Base-by-base conservation (phyloP, 495 filamentous ascomycete genomes). In the Penicillium crystallinum region DNA sequence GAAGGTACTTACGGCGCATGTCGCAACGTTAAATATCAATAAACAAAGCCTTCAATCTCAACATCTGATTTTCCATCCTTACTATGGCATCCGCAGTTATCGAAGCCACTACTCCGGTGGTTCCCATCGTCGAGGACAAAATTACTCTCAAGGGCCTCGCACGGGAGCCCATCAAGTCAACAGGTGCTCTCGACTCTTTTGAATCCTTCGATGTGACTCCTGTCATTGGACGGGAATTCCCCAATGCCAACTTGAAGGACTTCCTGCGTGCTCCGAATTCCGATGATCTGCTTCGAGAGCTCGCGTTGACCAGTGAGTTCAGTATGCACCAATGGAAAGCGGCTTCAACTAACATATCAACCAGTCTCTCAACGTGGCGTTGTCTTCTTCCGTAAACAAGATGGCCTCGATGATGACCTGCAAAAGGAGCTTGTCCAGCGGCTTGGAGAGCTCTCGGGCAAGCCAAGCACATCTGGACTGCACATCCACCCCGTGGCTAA, bases 331-430 rank as follows among this genome's bases (percentile, higher is more conserved):
- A 14, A 6, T 0, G 4, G 4, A 17, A 15, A 15, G 34, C 3
- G 3, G 4, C n/a, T 8, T 17, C 6, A 15, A 30, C 10, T 37
- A 14, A 49, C 10, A 29, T 15, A 14, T 1, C 34, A 9, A n/a
- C 4, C 29, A 91, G 88, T 93, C 57, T 91, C 87, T 14, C 82
- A 85, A 56, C 81, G 88, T 0, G 87, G 87, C 3, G 89, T 93
- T 0, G 88, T 91, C 35, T 90, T 90, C 74, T 89, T 93, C 72
- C 85, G 87, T 23, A 77, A 80, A 31, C 88, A 91, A 56, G 79
- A 89, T 63, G 77, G 71, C 46, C 65, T 88, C 7, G 76, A 76
- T 56, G 76, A 86, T 55, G 79, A 84, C 15, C 69, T 82, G 17
- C 83, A 87, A 53, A 91, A 91, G 59, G 77, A 84, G 51, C 77